phyloP scores from a whole-genome alignment of 139 green algal species.

The Chlorella sp. region DNA sequence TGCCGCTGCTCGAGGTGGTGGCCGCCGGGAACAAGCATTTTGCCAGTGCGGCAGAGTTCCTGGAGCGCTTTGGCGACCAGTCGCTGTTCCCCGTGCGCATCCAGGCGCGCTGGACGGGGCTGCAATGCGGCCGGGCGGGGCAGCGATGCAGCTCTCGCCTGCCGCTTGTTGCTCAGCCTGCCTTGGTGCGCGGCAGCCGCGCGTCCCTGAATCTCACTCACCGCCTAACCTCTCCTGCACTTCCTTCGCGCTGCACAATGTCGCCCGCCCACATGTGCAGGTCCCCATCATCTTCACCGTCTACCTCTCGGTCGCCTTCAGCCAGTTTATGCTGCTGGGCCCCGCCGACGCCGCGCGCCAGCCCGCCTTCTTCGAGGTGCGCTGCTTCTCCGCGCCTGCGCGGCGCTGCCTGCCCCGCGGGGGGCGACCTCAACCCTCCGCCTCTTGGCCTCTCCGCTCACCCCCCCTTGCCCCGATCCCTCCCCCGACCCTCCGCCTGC shows the following conservation, averaged over 20 bases:
- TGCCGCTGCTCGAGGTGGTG: constrained; percentile 83
- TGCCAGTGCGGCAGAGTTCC: constrained; percentile 60
- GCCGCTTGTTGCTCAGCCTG: no score
- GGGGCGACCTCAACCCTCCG: no score
- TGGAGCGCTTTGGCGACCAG: constrained; percentile 70
- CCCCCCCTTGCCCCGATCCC: no score
- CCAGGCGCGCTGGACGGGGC: constrained; percentile 39
- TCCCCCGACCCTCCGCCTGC: no score
- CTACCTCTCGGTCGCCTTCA: constrained; percentile 70
- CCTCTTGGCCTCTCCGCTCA: no score
- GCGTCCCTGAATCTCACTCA: no score
- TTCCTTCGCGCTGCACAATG: no score
- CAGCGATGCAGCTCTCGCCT: neutral
- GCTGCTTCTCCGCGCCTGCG: no score
- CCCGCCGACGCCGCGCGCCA: neutral
- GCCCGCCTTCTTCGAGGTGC: constrained; percentile 34
- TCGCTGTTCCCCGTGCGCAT: constrained; percentile 81
- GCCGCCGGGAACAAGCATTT: constrained; percentile 83
- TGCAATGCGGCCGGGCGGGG: neutral
- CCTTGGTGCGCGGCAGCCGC: no score
- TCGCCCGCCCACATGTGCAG: no score
- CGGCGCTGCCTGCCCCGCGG: no score
- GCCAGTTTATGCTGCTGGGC: constrained; percentile 50
- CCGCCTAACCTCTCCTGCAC: no score
- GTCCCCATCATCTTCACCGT: constrained; percentile 78